Base-by-base conservation (phyloP, 768 basidiomycete genomes). In the Chiua virens region DNA sequence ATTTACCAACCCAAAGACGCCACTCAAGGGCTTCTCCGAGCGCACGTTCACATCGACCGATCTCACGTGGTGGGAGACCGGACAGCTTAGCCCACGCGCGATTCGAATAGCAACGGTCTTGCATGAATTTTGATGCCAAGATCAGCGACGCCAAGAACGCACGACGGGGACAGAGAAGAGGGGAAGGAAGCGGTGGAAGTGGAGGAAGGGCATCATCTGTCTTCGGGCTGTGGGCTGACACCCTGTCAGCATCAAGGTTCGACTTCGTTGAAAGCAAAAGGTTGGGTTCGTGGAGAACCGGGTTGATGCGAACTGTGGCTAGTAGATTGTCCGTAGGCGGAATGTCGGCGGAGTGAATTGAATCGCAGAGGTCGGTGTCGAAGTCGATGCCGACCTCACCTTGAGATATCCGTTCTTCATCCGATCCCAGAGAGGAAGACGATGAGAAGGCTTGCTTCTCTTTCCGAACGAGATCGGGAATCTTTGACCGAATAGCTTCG, bases 61-160 rank as follows among this genome's bases (percentile, higher is more conserved):
- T 89, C 74, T 98, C 94, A 37, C 83, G 73, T 5, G 91, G 83
- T 0, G 86, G 82, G 3, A 98, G 78, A 17, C 93, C 92, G n/a
- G 89, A 89, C 7, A 98, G 79, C 62, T 94, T 93, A 2, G 90
- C 89, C 95, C 95, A 97, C 17, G 94, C 93, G 23, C 85, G 82
- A 66, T 97, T 96, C 14, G 91, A 93, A 61, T 95, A 97, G 38
- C 89, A 92, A 45, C 90, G 86, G 62, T 98, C 94, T 72, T 95
- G 92, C 54, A 89, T 83, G 65, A 95, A 95, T 61, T 98, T 98
- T 15, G 89, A 87, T 0, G 94, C 95, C 45, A 92, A 77, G 49
- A 98, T 92, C 37, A 98, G 74, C 0, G 90, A 84, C 0, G 92
- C 92, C 9, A 97, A 76, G 70, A 98, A 97, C 0, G 92, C 82